Evolutionary conservation across 768 basidiomycete species (phyloP).

Genomic region (Amyloporia xantha): DNA sequence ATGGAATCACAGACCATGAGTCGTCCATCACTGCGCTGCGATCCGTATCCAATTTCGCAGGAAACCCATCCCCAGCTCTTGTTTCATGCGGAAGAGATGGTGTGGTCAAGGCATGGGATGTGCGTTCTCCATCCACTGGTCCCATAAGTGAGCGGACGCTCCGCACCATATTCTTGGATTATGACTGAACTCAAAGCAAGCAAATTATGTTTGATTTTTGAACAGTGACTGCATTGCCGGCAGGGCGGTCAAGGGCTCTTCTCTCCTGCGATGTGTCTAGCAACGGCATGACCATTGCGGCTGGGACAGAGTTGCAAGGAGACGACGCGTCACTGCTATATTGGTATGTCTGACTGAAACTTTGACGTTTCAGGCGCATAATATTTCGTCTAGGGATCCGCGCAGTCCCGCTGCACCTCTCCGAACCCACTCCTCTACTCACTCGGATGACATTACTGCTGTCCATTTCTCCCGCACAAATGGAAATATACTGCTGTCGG

Average conservation of each 20-base stretch:
- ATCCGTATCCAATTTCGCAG: constrained; percentile 35
- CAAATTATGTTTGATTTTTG: constrained; percentile 5
- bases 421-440: constrained; percentile 76
- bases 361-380: constrained; percentile 1
- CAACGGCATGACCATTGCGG: constrained; percentile 69
- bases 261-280: constrained; percentile 66
- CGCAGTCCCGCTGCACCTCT: constrained; percentile 66
- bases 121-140: constrained; percentile 42
- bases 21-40: constrained; percentile 50
- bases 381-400: constrained; percentile 57
- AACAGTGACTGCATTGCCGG: constrained; percentile 19
- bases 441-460: constrained; percentile 89
- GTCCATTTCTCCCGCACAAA: constrained; percentile 43
- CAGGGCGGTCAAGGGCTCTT: constrained; percentile 27
- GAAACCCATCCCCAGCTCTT: constrained; percentile 37
- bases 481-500: constrained; percentile 61
- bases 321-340: constrained; percentile 81
- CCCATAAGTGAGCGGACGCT: constrained; percentile 50
- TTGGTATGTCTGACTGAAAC: constrained; percentile 47
- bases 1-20: constrained; percentile 51
- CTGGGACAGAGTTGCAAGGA: constrained; percentile 73
- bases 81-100: constrained; percentile 70
- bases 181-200: constrained; percentile 23
- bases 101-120: constrained; percentile 69
- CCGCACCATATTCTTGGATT: constrained; percentile 3